Base-by-base conservation (phyloP, 2,329 filamentous ascomycete genomes). In the Aureobasidium sp. region DNA sequence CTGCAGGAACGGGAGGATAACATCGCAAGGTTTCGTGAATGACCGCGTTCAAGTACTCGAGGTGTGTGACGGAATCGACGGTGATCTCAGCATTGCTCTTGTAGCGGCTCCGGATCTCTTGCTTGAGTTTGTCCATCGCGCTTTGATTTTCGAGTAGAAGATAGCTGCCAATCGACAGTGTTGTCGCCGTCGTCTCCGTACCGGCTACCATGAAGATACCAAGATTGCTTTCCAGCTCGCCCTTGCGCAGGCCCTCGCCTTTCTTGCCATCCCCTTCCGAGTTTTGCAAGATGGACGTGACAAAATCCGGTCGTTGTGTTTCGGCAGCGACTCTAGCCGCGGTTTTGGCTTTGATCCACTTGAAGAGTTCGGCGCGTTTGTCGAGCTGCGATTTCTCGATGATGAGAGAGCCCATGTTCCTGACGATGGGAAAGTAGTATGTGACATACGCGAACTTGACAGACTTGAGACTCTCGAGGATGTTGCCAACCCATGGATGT, bases 101-200 rank as follows among this genome's bases (percentile, higher is more conserved):
- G 65, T 81, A 81, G 0, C 71, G 61, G 3, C 65, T 61, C 3
- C 78, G 73, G 5, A 82, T 69, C 63, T 82, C 80, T 0, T 69
- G 64, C 3, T 69, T 70, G 3, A 83, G 70, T 36, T 71, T 75
- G 1, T 68, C 64, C 53, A 79, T 65, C 0, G 71, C 69, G 1
- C 71, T 65, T 0, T 73, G 74, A 61, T 79, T 70, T 4, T 69
- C 72, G 2, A 78, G 67, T 9, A 82, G 69, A 5, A 77, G 68
- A 63, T 74, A 82, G 11, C 71, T 70, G 15, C 64, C 72, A 66
- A 65, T 78, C 68, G 64, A 73, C 17, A 82, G 70, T 2, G 78
- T 69, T 0, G 79, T 80, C 0, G 80, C 78, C 0, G 79, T 81
- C 5, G 80, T 83, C 66, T 83, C 80, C 3, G 77, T 78, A 5